Percentiles rank a stretch among this genome's conserved stretches.
phyloP scores from a whole-genome alignment of 148 eudicot species.

The Spergularia bocconei region DNA sequence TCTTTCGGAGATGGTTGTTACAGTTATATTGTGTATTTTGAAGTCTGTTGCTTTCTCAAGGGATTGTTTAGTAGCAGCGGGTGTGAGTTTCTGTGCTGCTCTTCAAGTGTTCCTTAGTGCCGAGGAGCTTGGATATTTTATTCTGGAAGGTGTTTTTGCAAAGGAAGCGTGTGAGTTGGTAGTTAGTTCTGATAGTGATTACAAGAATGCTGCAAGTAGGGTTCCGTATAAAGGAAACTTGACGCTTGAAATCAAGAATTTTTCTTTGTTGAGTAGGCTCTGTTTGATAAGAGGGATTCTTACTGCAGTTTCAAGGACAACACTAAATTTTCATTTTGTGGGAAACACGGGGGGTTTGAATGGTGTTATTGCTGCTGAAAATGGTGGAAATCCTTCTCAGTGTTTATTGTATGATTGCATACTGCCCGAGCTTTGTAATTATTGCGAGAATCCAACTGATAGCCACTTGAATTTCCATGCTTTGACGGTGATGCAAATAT shows the following conservation, averaged over 20 bases:
- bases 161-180: slow-evolving; percentile 28
- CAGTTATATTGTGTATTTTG: slow-evolving; percentile 49
- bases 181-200: slow-evolving; percentile 25
- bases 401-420: slow-evolving; percentile 77
- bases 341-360: slow-evolving; percentile 22
- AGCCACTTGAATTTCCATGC: slow-evolving; percentile 96
- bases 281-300: slow-evolving; percentile 92
- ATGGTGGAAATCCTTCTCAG: slow-evolving; percentile 22
- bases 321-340: slow-evolving; percentile 53
- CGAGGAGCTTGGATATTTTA: slow-evolving; percentile 64
- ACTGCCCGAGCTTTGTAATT: slow-evolving; percentile 81
- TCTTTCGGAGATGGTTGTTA: slow-evolving; percentile 47
- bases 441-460: slow-evolving; percentile 87
- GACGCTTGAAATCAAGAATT: slow-evolving; percentile 42
- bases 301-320: slow-evolving; percentile 75
- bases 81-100: slow-evolving; percentile 87
- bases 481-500: slow-evolving; percentile 89
- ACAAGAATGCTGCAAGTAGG: slow-evolving; percentile 36
- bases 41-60: slow-evolving; percentile 73
- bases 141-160: slow-evolving; percentile 61
- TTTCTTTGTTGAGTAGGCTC: slow-evolving; percentile 68
- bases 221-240: slow-evolving; percentile 62
- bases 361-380: slow-evolving; percentile 26
- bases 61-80: slow-evolving; percentile 93
- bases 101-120: slow-evolving; percentile 70